phyloP scores from a whole-genome alignment of 305 asterid species.

The Galium porrigens region DNA sequence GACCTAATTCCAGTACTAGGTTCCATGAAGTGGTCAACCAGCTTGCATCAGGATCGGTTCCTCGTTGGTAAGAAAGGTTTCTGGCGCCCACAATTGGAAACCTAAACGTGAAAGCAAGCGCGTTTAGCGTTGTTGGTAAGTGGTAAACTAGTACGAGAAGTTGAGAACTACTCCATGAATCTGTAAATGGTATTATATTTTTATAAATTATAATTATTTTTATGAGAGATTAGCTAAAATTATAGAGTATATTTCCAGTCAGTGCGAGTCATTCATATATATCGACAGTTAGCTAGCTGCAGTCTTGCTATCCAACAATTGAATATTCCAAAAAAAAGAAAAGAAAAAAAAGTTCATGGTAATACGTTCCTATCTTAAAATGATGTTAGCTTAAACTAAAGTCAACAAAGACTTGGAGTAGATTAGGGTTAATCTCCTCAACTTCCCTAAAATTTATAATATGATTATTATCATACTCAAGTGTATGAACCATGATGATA shows the following conservation, averaged over 20 bases:
- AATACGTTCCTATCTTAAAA: not conserved
- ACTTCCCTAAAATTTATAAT: not conserved
- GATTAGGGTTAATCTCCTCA: not conserved
- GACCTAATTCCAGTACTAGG: slow-evolving; percentile 38
- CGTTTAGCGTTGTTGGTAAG: not conserved
- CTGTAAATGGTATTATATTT: not conserved
- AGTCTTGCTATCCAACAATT: not conserved
- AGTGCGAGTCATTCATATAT: not conserved
- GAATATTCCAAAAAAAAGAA: not conserved
- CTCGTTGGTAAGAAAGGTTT: slow-evolving; percentile 71
- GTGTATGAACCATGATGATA: not conserved
- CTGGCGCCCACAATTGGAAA: slow-evolving; percentile 50
- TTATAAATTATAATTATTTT: not conserved
- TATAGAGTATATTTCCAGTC: not conserved
- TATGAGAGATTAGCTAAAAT: not conserved
- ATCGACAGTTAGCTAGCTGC: not conserved
- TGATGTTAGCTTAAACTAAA: not conserved
- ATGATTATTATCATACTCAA: not conserved
- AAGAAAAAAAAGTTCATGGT: not conserved
- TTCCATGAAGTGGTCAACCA: slow-evolving; percentile 67
- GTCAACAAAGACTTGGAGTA: not conserved
- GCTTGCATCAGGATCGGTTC: slow-evolving; percentile 50
- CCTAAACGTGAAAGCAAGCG: slow-evolving; percentile 17
- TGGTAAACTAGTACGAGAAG: not conserved
- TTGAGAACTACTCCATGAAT: not conserved